Evolutionary conservation across 1,139 yeast genomes (phyloP).

Genomic region (Hemisphaericaspora lyxosophila): DNA sequence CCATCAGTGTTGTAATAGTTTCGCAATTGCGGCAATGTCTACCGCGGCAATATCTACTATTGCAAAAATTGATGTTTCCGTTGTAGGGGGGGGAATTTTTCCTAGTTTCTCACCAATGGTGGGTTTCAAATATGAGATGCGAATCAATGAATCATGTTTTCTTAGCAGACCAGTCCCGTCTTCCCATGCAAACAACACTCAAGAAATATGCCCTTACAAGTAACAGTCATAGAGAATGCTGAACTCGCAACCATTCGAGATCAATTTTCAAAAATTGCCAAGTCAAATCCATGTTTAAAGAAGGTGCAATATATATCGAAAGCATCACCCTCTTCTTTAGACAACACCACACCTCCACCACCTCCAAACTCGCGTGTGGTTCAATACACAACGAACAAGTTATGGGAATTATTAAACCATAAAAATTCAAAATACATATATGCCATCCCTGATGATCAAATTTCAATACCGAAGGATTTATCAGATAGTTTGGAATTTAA

Average conservation of each 20-base stretch:
- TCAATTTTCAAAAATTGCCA: not conserved
- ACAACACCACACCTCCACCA: not conserved
- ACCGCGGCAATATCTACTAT: too few species aligned
- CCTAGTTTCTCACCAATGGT: too few species aligned
- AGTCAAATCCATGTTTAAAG: not conserved
- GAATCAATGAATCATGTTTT: too few species aligned
- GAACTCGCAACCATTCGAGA: not conserved
- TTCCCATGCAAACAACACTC: too few species aligned
- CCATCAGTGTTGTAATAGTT: too few species aligned
- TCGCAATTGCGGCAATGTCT: too few species aligned
- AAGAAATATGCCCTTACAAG: not conserved
- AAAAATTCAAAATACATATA: slow-evolving; percentile 1
- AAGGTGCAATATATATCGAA: slow-evolving; percentile 1
- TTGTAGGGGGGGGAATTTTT: too few species aligned
- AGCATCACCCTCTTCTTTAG: too few species aligned
- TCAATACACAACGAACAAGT: slow-evolving; percentile 3
- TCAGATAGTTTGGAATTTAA: slow-evolving; percentile 5
- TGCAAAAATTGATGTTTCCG: too few species aligned
- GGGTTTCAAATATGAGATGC: too few species aligned
- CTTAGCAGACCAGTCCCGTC: too few species aligned
- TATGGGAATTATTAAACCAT: slow-evolving; percentile 5
- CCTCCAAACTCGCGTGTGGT: not conserved
- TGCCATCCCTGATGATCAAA: slow-evolving; percentile 8
- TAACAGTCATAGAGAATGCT: slow-evolving; percentile 1
- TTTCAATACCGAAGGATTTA: not conserved